Conservation (phyloP, 495 filamentous ascomycete species). For the Xylaria longipes region DNA sequence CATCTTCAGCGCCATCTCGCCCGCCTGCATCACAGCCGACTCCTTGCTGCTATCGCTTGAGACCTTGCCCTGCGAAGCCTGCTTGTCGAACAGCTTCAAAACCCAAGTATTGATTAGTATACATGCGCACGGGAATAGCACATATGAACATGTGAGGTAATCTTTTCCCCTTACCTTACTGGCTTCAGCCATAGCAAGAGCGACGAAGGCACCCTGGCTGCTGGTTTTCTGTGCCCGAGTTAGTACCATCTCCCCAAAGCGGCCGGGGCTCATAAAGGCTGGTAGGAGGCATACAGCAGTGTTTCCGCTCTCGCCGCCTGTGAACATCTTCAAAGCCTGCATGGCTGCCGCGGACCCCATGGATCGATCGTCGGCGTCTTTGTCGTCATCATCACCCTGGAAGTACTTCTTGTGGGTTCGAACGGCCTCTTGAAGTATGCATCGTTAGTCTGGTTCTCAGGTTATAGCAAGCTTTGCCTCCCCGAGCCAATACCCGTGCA, state of each 20-base stretch:
- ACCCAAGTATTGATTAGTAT: not conserved
- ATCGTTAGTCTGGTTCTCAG: slow-evolving; percentile 16
- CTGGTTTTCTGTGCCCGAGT: slow-evolving; percentile 37
- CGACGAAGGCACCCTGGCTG: slow-evolving; percentile 55
- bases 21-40: slow-evolving; percentile 57
- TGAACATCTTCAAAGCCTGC: slow-evolving; percentile 72
- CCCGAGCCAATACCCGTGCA: not conserved
- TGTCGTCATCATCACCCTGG: slow-evolving; percentile 46
- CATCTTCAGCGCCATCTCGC: slow-evolving; percentile 62
- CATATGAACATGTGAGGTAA: not conserved
- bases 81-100: slow-evolving; percentile 55
- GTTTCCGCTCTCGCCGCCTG: slow-evolving; percentile 45
- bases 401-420: slow-evolving; percentile 27
- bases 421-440: slow-evolving; percentile 17
- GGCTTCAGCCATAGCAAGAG: slow-evolving; percentile 60
- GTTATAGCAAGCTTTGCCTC: not conserved
- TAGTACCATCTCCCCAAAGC: slow-evolving; percentile 29
- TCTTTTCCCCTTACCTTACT: slow-evolving; percentile 46
- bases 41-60: slow-evolving; percentile 55
- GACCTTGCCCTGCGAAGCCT: slow-evolving; percentile 55
- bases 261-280: not conserved
- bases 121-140: not conserved
- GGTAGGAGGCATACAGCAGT: slow-evolving; percentile 29
- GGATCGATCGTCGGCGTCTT: slow-evolving; percentile 44
- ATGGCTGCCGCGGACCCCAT: slow-evolving; percentile 70